A percentile compares a stretch with the other conserved stretches of the same genome.
phyloP scores from a whole-genome alignment of 1,284 basidiomycete species.

The Vanrija sp. region DNA sequence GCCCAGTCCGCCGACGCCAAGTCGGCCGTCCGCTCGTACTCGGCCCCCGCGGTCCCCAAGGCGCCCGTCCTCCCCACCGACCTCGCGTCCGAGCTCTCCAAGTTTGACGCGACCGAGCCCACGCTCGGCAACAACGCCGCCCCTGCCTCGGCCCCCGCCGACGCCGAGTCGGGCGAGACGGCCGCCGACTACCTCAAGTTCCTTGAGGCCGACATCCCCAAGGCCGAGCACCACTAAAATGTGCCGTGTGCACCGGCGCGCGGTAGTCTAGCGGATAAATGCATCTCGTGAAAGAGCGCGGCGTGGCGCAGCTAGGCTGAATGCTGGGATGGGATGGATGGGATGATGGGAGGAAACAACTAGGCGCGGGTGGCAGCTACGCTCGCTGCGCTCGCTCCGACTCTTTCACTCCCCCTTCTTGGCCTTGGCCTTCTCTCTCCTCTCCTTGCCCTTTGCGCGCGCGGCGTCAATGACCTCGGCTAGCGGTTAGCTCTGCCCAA shows the following conservation, averaged over 20 bases:
- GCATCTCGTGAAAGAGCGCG: too few species aligned
- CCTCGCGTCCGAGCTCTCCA: conserved; percentile 73
- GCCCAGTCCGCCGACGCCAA: conserved; percentile 79
- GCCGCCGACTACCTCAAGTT: conserved; percentile 59
- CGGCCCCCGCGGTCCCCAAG: conserved; percentile 63
- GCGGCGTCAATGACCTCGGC: conserved; percentile 17
- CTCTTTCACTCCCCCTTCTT: conserved; percentile 23
- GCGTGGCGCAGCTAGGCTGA: not conserved
- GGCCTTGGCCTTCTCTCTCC: conserved; percentile 41
- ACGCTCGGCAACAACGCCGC: conserved; percentile 51
- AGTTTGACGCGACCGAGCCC: conserved; percentile 74
- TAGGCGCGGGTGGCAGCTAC: too few species aligned
- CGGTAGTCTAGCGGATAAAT: not conserved
- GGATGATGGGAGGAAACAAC: not conserved
- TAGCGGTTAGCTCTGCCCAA: conserved; percentile 3
- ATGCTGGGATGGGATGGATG: not conserved
- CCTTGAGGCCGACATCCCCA: conserved; percentile 56
- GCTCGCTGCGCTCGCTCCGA: not conserved
- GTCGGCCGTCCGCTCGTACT: conserved; percentile 65
- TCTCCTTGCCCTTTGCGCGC: conserved; percentile 30
- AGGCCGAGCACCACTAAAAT: conserved; percentile 52
- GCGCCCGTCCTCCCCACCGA: conserved; percentile 68
- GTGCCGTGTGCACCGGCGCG: not conserved
- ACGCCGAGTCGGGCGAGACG: conserved; percentile 50
- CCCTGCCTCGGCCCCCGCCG: conserved; percentile 29